Base-by-base conservation (phyloP, 129 eudicot species). In the Lactuca sativa region DNA sequence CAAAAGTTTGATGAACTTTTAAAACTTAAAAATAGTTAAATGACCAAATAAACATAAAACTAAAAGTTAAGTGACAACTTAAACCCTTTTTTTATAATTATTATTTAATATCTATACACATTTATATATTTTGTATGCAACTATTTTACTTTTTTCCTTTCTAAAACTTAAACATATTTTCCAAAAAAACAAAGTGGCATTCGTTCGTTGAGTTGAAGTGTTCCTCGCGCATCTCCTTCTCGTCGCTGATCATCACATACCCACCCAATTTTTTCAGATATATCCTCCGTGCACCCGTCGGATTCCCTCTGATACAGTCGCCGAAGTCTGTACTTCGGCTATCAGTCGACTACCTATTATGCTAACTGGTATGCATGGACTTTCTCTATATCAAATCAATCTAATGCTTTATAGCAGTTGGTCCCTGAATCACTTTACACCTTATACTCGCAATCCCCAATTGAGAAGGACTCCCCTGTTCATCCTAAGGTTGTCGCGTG, bases 371-470 rank as follows among this genome's bases (percentile, higher is more conserved):
- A 47, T 47, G n/a, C 52, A 47, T 47, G 52, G 15, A 12, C n/a
- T 47, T 64, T 18, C 40, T 67, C 15, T 30, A 18, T 40, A 56
- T 25, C 30, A 56, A 41, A 38, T 37, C 17, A 40, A 7, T 31
- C 9, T 65, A 66, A 74, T 74, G 79, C 41, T 56, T 6, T 44
- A 17, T 44, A 74, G 3, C 10, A 56, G 30, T 9, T 43, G 51
- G 36, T 44, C 49, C 17, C 21, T 15, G 17, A 47, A 51, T 4
- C 9, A 31, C 59, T 7, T 56, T 12, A 56, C 48, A 43, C 3
- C 72, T 55, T 15, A 40, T 41, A 43, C 41, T 64, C 30, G 13
- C n/a, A 13, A 21, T 59, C 51, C 53, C 58, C 56, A 6, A 6
- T 30, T 32, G 51, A 33, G 0, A 59, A 25, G n/a, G 2, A n/a